Percentiles rank a stretch among this genome's conserved stretches.
Evolutionary conservation across 108 stramenopile species (phyloP).

Genomic region (Stephanodiscus minutulus): DNA sequence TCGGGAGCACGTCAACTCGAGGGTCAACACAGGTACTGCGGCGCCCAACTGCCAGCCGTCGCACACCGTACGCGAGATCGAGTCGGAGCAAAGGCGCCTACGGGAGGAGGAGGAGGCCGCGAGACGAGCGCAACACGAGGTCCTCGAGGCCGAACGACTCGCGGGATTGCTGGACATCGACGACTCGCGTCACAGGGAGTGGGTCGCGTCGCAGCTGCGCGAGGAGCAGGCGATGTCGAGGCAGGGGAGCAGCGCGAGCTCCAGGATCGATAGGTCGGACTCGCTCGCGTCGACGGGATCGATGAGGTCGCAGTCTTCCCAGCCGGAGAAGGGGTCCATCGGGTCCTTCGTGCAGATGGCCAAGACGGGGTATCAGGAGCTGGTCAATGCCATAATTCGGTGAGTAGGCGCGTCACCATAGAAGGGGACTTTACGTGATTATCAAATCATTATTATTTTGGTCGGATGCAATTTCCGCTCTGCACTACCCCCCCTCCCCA

Average conservation of each 20-base stretch:
- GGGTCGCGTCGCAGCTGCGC: conserved; percentile 7
- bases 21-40: conserved; percentile 69
- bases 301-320: conserved; percentile 34
- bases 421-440: too few species aligned
- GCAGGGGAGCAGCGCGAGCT: conserved; percentile 9
- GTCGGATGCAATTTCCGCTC: background rate
- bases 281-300: conserved; percentile 15
- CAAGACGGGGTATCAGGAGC: conserved; percentile 66
- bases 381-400: conserved; percentile 89
- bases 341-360: conserved; percentile 70
- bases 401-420: conserved; percentile 26
- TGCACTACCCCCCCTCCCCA: background rate
- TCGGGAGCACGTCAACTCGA: conserved; percentile 60
- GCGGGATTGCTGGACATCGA: conserved; percentile 42
- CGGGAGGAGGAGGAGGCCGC: conserved; percentile 18
- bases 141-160: conserved; percentile 38
- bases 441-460: conserved; percentile 29
- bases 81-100: conserved; percentile 13
- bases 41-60: conserved; percentile 82
- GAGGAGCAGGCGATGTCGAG: background rate
- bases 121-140: conserved; percentile 9
- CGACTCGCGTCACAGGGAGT: conserved; percentile 34
- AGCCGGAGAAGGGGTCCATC: conserved; percentile 45
- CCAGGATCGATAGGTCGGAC: conserved; percentile 18
- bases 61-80: conserved; percentile 53